phyloP scores from a whole-genome alignment of 2,329 filamentous ascomycete species.

The Verticillium tricorpus region DNA sequence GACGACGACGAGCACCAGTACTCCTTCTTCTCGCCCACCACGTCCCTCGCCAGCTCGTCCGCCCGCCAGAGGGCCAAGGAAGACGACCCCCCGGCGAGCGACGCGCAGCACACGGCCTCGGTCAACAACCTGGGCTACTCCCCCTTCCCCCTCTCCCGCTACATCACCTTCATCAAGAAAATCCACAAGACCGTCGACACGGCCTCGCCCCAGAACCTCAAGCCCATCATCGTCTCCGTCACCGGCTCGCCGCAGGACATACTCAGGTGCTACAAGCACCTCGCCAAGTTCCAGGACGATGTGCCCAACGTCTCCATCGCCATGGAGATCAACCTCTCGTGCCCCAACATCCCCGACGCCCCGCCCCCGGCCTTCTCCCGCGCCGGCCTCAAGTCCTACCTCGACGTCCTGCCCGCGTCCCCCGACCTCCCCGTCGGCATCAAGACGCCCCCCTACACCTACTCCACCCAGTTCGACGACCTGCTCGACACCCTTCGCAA shows the following conservation, averaged over 20 bases:
- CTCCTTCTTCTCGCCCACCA: conserved; percentile 54
- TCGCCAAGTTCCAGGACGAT: conserved; percentile 32
- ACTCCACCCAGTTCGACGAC: conserved; percentile 58
- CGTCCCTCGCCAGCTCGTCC: conserved; percentile 9
- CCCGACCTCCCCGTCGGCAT: conserved; percentile 49
- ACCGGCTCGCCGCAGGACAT: conserved; percentile 60
- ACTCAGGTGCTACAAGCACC: conserved; percentile 46
- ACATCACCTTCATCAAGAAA: conserved; percentile 51
- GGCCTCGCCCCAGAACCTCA: conserved; percentile 24
- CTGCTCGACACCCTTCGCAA: conserved; percentile 46
- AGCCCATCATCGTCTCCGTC: conserved; percentile 66
- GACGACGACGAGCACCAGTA: conserved; percentile 58
- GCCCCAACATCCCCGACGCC: conserved; percentile 66
- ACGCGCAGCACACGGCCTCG: conserved; percentile 31
- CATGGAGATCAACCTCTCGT: conserved; percentile 75
- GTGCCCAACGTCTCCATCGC: conserved; percentile 47
- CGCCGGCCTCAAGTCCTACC: conserved; percentile 46
- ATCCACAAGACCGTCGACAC: conserved; percentile 26
- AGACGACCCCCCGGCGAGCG: conserved; percentile 10
- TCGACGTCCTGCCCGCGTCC: conserved; percentile 38
- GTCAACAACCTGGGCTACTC: conserved; percentile 75
- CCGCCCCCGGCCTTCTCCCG: conserved; percentile 68
- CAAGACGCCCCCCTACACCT: conserved; percentile 74
- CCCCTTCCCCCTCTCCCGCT: conserved; percentile 54
- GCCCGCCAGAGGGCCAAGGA: conserved; percentile 12